Base-by-base conservation (phyloP, 495 filamentous ascomycete species). In the Tuber brumale region DNA sequence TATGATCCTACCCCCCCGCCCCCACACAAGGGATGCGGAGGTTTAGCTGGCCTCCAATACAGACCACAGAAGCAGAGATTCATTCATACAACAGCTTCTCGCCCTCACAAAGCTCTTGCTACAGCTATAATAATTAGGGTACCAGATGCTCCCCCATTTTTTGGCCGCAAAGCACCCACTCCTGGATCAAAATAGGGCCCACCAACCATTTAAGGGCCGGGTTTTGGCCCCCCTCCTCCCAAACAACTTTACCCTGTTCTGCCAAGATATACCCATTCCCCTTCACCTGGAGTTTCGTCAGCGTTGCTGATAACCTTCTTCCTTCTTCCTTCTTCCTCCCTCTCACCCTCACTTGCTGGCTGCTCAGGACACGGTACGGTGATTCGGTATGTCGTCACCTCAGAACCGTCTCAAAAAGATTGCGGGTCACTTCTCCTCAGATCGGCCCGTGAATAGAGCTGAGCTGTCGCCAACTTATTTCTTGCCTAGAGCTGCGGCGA, bases 401-500 rank as follows among this genome's bases (percentile, higher is more conserved):
- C 85, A 86, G 74, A 85, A 85, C 35, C 88, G 91, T n/a, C 85
- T 92, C 23, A 85, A 88, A 19, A 77, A 48, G 41, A 76, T 82
- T 69, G 81, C 80, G 7, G 74, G 75, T 31, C 81, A 82, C 66
- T 66, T 82, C 19, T 77, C 69, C 43, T 14, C 41, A 23, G 69
- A 70, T n/a, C 10, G 5, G 45, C 31, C 70, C 37, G 74, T 73
- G 37, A 81, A 71, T 72, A 82, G 73, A 89, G 97, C 86, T 82
- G 89, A 91, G 18, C 89, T 99, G 27, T 93, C 93, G 1, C 95
- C 95, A 0, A 99, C 96, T 2, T 90, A 89, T 84, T 98, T 97
- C 83, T 88, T 99, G 21, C 91, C 91, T 45, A 90, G 95, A 72
- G 95, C 95, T 42, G 95, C 95, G 7, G 86, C 88, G 51, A 94